Evolutionary conservation across 768 basidiomycete genomes (phyloP), one percentile per base, ranked within the genome.

Genomic region (Cystobasidiopsis lactophilus): DNA sequence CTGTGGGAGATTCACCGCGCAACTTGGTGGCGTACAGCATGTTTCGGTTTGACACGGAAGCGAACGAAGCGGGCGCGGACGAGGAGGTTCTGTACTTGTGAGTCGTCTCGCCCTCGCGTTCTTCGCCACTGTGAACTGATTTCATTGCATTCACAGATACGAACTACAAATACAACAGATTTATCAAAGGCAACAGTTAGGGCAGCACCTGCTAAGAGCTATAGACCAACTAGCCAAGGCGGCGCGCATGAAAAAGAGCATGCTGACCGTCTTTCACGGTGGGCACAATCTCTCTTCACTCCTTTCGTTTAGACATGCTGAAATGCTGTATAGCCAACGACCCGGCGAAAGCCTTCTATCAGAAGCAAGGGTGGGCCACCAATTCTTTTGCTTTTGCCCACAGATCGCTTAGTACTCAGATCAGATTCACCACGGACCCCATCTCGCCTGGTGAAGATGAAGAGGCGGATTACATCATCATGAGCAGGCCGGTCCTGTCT

Each of bases 231-330:
- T 85, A 14, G 77, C 74, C 4, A 60, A 59, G 14, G 63, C 59
- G 37, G 79, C 71, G 68, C 54, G 62, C 2, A 80, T 85, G 78
- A 66, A 75, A 37, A 83, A 79, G 62, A 64, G 80, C 24, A 74
- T 79, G 71, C 72, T 86, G 16, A 86, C 84, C 0, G 80, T 77
- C 1, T 72, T 85, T 58, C 78, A 76, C 72, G 71, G 83, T 82
- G 33, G 18, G 66, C 33, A 7, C 33, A 16, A 7, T 7, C 7
- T 16, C 16, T 35, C 33, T 35, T 16, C 33, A 35, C 9, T 7
- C 33, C 33, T 35, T n/a, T n/a, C n/a, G n/a, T n/a, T n/a, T n/a
- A n/a, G n/a, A n/a, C n/a, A n/a, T n/a, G n/a, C n/a, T n/a, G n/a
- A n/a, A n/a, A n/a, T n/a, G n/a, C n/a, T n/a, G n/a, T n/a, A n/a